phyloP scores from a whole-genome alignment of 306 rosid species.

The Prunus fruticosa region DNA sequence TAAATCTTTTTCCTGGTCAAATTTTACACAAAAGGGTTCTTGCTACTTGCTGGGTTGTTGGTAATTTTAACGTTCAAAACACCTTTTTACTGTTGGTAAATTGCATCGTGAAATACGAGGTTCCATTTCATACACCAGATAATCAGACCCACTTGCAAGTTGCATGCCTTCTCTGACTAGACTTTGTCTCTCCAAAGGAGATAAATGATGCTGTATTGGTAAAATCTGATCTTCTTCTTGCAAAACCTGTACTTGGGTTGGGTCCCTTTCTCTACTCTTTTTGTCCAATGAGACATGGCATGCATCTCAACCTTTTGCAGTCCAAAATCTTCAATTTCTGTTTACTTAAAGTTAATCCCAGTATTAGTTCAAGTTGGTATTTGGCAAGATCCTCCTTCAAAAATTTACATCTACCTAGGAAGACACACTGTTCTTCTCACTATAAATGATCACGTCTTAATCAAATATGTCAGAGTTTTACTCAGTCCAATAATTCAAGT shows the following conservation, averaged over 20 bases:
- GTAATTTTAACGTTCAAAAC: not conserved
- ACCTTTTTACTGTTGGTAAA: constrained; percentile 3
- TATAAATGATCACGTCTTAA: too few species aligned
- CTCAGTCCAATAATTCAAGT: not conserved
- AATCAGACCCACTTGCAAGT: constrained; percentile 29
- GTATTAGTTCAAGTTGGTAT: not conserved
- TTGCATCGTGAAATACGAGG: not conserved
- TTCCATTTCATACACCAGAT: not conserved
- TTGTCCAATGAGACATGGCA: not conserved
- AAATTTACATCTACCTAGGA: too few species aligned
- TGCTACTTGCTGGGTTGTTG: not conserved
- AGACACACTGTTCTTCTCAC: too few species aligned
- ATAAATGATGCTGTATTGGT: not conserved
- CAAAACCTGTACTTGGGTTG: constrained; percentile 5
- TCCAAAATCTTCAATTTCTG: not conserved
- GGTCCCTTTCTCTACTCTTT: constrained; percentile 12
- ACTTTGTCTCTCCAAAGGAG: not conserved
- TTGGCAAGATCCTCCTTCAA: not conserved
- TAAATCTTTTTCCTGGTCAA: not conserved
- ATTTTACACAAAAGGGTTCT: not conserved
- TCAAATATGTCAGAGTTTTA: too few species aligned
- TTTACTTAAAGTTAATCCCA: not conserved
- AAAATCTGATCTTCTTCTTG: not conserved
- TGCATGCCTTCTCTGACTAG: not conserved
- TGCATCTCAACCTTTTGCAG: not conserved